Evolutionary conservation across 495 filamentous ascomycete species (phyloP).

Genomic region (Pseudomonodictys pantanalensis): DNA sequence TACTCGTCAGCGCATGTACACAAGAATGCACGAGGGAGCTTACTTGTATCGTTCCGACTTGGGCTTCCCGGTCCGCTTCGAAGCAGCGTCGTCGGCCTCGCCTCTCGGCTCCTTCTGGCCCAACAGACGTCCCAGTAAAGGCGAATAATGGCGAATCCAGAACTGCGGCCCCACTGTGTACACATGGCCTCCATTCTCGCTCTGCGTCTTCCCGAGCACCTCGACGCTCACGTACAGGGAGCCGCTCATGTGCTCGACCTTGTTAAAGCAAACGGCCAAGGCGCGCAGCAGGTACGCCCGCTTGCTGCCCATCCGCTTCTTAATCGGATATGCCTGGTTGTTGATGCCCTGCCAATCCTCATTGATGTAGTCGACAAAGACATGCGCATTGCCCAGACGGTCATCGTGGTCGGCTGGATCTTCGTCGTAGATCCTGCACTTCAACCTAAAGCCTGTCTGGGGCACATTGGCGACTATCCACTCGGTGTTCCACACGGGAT

Average conservation of each 20-base stretch:
- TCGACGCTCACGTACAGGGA: constrained; percentile 68
- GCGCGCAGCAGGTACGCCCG: constrained; percentile 72
- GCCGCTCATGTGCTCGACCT: constrained; percentile 55
- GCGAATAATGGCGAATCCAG: constrained; percentile 83
- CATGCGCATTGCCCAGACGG: constrained; percentile 75
- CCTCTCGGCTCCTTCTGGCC: constrained; percentile 65
- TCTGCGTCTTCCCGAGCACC: constrained; percentile 67
- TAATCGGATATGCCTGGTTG: constrained; percentile 65
- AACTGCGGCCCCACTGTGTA: constrained; percentile 73
- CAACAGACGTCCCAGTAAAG: constrained; percentile 78
- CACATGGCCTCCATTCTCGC: constrained; percentile 68
- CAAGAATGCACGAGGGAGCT: constrained; percentile 30
- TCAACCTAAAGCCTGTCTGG: constrained; percentile 70
- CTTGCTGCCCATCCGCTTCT: constrained; percentile 81
- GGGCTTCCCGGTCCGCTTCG: constrained; percentile 41
- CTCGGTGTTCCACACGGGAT: constrained; percentile 77
- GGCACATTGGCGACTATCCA: constrained; percentile 90
- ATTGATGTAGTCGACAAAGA: constrained; percentile 55
- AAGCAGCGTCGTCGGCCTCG: constrained; percentile 26
- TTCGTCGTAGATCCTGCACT: constrained; percentile 82
- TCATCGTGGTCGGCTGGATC: constrained; percentile 86
- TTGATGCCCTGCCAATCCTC: constrained; percentile 67
- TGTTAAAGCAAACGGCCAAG: constrained; percentile 55
- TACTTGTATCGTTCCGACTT: constrained; percentile 72
- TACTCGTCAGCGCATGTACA: constrained; percentile 43